Conservation (phyloP, 805 yeast genomes). For the Ogataea angusta region DNA sequence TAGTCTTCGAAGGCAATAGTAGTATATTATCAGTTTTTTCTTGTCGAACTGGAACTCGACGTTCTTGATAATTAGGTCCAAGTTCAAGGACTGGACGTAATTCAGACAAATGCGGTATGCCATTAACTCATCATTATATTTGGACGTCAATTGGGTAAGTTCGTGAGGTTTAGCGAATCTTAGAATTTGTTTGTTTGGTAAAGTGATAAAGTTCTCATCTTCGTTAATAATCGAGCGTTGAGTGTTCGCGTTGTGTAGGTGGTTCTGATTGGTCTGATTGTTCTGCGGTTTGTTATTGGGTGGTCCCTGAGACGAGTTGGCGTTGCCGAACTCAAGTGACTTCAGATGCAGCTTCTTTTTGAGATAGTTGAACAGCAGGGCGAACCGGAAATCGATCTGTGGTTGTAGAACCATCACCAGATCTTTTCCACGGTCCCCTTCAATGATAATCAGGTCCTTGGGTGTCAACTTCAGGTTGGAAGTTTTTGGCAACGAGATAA, state of each 20-base stretch:
- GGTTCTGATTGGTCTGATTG: constrained; percentile 18
- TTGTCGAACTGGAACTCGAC: constrained; percentile 83
- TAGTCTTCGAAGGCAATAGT: constrained; percentile 59
- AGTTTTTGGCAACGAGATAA: constrained; percentile 62
- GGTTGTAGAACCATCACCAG: constrained; percentile 72
- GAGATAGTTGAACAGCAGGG: constrained; percentile 67
- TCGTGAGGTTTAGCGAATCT: constrained; percentile 76
- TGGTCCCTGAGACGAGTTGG: constrained; percentile 15
- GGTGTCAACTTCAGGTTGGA: constrained; percentile 57
- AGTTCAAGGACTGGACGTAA: constrained; percentile 36
- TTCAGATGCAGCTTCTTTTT: constrained; percentile 70
- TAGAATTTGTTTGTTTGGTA: constrained; percentile 75
- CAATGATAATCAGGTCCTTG: constrained; percentile 70
- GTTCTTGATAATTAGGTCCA: constrained; percentile 59
- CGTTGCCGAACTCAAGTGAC: constrained; percentile 40
- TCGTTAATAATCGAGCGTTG: constrained; percentile 40
- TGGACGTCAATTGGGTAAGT: constrained; percentile 55
- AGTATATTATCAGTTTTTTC: constrained; percentile 71
- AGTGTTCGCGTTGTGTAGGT: constrained; percentile 4
- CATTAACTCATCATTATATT: constrained; percentile 67
- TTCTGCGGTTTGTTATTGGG: constrained; percentile 21
- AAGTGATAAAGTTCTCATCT: constrained; percentile 60
- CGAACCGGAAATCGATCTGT: constrained; percentile 55
- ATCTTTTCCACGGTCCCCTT: constrained; percentile 84
- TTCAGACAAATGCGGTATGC: constrained; percentile 64